Conservation (phyloP, 2,329 filamentous ascomycete genomes). For the Fusarium agapanthi region DNA sequence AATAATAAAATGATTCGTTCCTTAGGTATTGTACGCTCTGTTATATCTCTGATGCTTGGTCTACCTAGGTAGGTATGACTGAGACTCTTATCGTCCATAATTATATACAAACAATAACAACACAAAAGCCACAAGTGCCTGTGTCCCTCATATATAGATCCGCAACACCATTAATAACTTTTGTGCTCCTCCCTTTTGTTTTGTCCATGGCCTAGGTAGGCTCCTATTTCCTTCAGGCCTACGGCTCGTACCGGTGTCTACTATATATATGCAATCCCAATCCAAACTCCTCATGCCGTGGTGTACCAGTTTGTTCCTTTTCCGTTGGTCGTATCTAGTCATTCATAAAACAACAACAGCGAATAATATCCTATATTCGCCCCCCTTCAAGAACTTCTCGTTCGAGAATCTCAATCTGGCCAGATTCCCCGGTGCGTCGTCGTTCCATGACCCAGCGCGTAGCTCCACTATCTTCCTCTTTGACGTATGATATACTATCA, state of each 20-base stretch:
- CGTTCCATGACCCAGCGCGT: constrained; percentile 76
- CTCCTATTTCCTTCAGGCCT: background rate
- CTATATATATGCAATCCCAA: constrained; percentile 27
- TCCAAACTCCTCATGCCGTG: constrained; percentile 26
- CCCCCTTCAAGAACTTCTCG: constrained; percentile 70
- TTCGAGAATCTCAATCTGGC: constrained; percentile 71
- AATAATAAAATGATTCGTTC: background rate
- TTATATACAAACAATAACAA: constrained; percentile 5
- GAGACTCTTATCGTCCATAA: background rate
- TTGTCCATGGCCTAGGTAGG: background rate
- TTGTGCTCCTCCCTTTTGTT: constrained; percentile 10
- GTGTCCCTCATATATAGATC: constrained; percentile 10
- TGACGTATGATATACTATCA: constrained; percentile 76
- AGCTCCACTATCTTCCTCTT: constrained; percentile 67
- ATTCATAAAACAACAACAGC: constrained; percentile 9
- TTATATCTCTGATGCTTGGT: constrained; percentile 4
- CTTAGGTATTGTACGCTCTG: background rate
- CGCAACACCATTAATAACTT: constrained; percentile 27
- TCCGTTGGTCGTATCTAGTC: constrained; percentile 4
- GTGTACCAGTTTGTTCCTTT: constrained; percentile 11
- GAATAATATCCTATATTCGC: constrained; percentile 50
- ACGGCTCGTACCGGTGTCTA: constrained; percentile 13
- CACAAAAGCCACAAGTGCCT: background rate
- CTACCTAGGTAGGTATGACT: background rate
- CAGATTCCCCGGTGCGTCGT: constrained; percentile 70